Conservation (phyloP, 495 filamentous ascomycete genomes). For the Penicillium ochrochloron region DNA sequence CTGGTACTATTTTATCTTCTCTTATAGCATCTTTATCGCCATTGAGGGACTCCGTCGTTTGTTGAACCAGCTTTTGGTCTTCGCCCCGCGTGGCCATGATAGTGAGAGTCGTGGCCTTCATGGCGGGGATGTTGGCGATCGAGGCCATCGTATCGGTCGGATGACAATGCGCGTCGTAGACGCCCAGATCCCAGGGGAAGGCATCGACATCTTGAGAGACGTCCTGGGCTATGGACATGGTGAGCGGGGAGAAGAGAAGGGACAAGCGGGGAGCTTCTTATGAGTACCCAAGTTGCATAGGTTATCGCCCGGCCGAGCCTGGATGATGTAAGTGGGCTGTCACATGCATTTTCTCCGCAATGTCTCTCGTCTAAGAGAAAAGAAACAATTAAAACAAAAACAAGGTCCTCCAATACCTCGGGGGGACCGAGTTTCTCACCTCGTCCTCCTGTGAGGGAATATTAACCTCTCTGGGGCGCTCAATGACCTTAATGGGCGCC, state of each 20-base stretch:
- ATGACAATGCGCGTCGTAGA: conserved; percentile 95
- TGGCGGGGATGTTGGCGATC: conserved; percentile 66
- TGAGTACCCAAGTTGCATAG: background rate
- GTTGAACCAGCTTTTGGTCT: conserved; percentile 83
- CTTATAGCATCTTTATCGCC: conserved; percentile 24
- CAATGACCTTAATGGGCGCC: conserved; percentile 16
- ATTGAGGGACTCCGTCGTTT: conserved; percentile 60
- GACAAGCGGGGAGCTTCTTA: background rate
- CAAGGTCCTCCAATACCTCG: conserved; percentile 4
- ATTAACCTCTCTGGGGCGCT: conserved; percentile 5
- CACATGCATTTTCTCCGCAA: conserved; percentile 41
- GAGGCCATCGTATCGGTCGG: conserved; percentile 94
- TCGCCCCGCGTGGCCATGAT: conserved; percentile 88
- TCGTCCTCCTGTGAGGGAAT: background rate
- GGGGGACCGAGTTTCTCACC: background rate
- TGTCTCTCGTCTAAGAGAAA: background rate
- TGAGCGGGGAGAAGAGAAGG: background rate
- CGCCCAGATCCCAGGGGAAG: conserved; percentile 85
- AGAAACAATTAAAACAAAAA: conserved; percentile 12
- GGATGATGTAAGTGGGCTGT: conserved; percentile 33
- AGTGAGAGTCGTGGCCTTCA: conserved; percentile 78
- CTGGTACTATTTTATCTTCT: conserved; percentile 62
- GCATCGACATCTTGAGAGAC: conserved; percentile 22
- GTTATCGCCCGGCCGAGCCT: background rate
- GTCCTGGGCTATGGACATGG: conserved; percentile 28